phyloP scores from a whole-genome alignment of 2,329 filamentous ascomycete species.

The Aspergillus pseudoviridinutans region DNA sequence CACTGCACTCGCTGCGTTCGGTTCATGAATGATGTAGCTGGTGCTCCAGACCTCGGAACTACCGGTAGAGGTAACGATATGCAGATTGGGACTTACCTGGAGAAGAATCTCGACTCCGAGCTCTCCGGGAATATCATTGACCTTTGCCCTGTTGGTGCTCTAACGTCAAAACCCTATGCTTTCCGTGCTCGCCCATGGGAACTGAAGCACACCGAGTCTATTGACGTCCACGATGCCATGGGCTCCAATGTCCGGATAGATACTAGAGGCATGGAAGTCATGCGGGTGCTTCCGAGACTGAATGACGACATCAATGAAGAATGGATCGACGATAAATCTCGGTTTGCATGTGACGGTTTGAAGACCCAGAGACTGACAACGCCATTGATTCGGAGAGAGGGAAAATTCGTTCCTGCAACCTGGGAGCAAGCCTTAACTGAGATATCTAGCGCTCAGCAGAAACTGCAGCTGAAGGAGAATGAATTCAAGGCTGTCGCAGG shows the following conservation, averaged over 20 bases:
- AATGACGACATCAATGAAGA: constrained; percentile 99
- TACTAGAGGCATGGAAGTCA: constrained; percentile 88
- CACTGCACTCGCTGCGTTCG: constrained; percentile 98
- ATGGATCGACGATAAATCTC: constrained; percentile 98
- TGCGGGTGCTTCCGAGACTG: constrained; percentile 86
- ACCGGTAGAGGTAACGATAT: constrained; percentile 94
- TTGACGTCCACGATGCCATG: constrained; percentile 88
- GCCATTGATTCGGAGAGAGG: constrained; percentile 79
- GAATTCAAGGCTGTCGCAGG: constrained; percentile 96
- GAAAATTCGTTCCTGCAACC: constrained; percentile 85
- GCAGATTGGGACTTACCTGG: constrained; percentile 96
- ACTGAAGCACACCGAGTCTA: constrained; percentile 89
- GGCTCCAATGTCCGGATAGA: constrained; percentile 95
- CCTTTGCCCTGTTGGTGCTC: constrained; percentile 92
- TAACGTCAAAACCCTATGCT: constrained; percentile 95
- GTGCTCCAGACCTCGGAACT: constrained; percentile 90
- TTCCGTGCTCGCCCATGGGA: constrained; percentile 98
- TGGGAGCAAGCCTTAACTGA: constrained; percentile 96
- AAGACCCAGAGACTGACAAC: constrained; percentile 95
- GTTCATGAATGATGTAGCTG: constrained; percentile 95
- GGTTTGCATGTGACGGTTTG: constrained; percentile 93
- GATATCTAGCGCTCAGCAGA: constrained; percentile 74
- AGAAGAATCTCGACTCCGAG: constrained; percentile 89
- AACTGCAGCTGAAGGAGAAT: constrained; percentile 77
- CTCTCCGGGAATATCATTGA: constrained; percentile 97